These are phyloP conservation scores for Galerina sulciceps DNA, from an alignment of 768 basidiomycete genomes.

Conservation along the genomic window DNA sequence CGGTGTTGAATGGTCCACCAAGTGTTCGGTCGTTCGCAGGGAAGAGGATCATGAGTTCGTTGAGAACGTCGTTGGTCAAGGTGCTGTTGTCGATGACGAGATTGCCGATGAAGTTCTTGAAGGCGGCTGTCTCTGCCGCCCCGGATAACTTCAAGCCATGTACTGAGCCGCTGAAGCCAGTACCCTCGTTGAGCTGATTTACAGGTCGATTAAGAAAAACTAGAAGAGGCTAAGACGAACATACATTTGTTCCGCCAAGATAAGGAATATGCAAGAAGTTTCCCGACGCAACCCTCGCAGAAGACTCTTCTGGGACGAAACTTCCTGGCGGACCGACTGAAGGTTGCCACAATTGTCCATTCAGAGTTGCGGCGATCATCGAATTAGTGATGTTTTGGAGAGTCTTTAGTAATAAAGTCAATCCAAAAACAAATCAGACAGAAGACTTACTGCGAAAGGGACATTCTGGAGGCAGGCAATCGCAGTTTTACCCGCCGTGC, in stretches of 20 bases:
- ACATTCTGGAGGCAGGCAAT: slow-evolving; percentile 49
- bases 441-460: slow-evolving; percentile 42
- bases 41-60: slow-evolving; percentile 42
- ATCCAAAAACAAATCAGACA: background rate
- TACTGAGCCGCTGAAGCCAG: slow-evolving; percentile 43
- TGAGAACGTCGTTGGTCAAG: slow-evolving; percentile 42
- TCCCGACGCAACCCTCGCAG: slow-evolving; percentile 45
- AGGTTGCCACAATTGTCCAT: slow-evolving; percentile 62
- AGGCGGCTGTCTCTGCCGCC: slow-evolving; percentile 43
- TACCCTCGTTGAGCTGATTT: slow-evolving; percentile 57
- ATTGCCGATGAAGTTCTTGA: slow-evolving; percentile 49
- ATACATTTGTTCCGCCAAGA: slow-evolving; percentile 59
- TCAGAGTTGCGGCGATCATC: slow-evolving; percentile 49
- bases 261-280: slow-evolving; percentile 58
- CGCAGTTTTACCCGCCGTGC: slow-evolving; percentile 39
- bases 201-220: background rate
- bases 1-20: slow-evolving; percentile 60
- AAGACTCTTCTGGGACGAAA: slow-evolving; percentile 49
- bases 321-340: slow-evolving; percentile 55
- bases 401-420: slow-evolving; percentile 33
- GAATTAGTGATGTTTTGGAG: slow-evolving; percentile 51
- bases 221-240: slow-evolving; percentile 14
- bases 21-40: slow-evolving; percentile 51
- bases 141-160: slow-evolving; percentile 41
- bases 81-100: slow-evolving; percentile 59